Evolutionary conservation across 192 early-diverging fungal species (phyloP), one percentile per base, ranked within the genome.

Genomic region (Haplosporangium gracile): DNA sequence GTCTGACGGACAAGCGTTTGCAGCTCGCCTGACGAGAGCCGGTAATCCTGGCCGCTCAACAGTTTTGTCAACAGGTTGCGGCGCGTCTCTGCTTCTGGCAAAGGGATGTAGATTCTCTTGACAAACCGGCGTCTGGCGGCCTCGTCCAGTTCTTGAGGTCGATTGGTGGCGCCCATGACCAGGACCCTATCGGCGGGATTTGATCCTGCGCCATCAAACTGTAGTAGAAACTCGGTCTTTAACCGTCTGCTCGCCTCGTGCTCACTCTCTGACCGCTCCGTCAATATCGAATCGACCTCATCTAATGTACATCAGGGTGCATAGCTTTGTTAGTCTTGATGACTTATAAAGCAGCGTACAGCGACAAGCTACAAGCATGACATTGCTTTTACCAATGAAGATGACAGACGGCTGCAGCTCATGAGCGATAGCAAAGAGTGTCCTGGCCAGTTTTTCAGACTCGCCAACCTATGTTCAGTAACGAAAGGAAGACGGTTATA

Each of bases 141-240:
- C 18, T 95, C 91, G 79, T 99, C 98, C 24, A 99, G 76, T 9
- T 95, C 89, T 76, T 97, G 94, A 2, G 97, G 97, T 26, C 98
- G 90, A 86, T 99, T 99, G 6, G 98, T 99, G 36, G 98, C 97
- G 9, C 94, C 98, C 77, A 99, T 94, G 16, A 99, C 94, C 1
- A 99, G 92, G 2, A 97, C 91, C 4, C 92, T 88, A 68, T 91
- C 88, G n/a, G 81, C 76, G n/a, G 81, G 80, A 65, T 82, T 82
- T 20, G 80, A 96, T 2, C 94, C 95, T 72, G 95, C 91, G 76
- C 97, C 92, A 72, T 91, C 90, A 68, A 94, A 91, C 78, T 94
- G 93, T 38, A 96, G 92, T 70, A 97, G 79, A 88, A 97, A 97
- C 90, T 97, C 97, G 22, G 97, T 98, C 88, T 98, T 98, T 69